Conservation (phyloP, 1,139 yeast genomes). For the Saccharomyces hybrid region DNA sequence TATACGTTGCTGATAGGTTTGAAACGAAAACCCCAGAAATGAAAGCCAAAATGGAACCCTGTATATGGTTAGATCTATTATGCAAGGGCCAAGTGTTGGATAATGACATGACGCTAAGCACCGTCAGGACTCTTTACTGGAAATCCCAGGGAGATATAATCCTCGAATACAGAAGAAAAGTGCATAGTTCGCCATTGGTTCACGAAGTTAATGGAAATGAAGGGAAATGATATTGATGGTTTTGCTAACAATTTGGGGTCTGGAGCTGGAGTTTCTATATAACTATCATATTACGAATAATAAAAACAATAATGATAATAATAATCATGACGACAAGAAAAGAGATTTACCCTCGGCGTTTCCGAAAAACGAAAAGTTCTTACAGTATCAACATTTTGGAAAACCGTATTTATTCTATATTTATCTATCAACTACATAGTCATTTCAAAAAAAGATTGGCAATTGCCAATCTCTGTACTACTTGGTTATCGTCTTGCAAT, state of each 20-base stretch:
- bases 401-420: too few relatives aligned
- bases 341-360: too few relatives aligned
- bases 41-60: conserved; percentile 42
- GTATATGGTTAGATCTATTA: conserved; percentile 61
- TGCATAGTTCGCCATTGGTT: neutral
- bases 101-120: conserved; percentile 66
- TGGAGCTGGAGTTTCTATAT: neutral
- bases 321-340: neutral
- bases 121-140: conserved; percentile 81
- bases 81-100: conserved; percentile 67
- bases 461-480: too few relatives aligned
- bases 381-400: too few relatives aligned
- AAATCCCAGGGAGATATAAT: conserved; percentile 75
- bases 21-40: conserved; percentile 50
- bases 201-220: neutral
- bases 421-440: too few relatives aligned
- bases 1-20: conserved; percentile 63
- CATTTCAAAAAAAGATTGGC: too few relatives aligned
- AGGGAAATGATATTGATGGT: neutral
- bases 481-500: too few relatives aligned
- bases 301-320: neutral
- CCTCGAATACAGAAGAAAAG: conserved; percentile 45
- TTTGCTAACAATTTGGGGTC: neutral
- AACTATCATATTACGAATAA: neutral
- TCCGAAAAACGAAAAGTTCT: too few relatives aligned